Evolutionary conservation across 2,329 filamentous ascomycete species (phyloP).

Genomic region (Paraphoma sp.): DNA sequence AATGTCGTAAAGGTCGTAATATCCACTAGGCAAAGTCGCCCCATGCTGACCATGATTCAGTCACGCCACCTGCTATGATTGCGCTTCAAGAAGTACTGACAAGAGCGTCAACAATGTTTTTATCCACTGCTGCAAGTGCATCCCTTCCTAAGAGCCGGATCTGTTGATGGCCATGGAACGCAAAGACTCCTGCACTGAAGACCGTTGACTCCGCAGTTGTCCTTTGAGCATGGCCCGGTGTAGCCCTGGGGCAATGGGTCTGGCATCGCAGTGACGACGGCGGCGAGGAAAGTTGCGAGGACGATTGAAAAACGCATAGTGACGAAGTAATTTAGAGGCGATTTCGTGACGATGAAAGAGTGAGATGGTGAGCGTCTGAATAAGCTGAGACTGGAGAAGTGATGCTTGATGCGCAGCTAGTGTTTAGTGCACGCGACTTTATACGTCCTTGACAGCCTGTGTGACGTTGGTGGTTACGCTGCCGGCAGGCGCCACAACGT

Average conservation of each 20-base stretch:
- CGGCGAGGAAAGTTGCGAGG: conserved; percentile 18
- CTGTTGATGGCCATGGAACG: conserved; percentile 17
- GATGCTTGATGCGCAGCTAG: not conserved
- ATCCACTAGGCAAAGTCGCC: no score
- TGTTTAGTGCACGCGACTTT: not conserved
- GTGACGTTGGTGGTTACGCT: conserved; percentile 6
- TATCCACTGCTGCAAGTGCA: conserved; percentile 23
- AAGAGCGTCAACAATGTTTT: not conserved
- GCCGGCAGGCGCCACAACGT: conserved; percentile 3
- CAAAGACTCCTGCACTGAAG: conserved; percentile 13
- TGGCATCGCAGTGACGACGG: conserved; percentile 25
- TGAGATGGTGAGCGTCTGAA: no score
- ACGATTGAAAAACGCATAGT: conserved; percentile 22
- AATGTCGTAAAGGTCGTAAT: no score
- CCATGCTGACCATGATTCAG: no score
- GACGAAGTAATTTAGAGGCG: not conserved
- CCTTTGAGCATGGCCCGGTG: conserved; percentile 18
- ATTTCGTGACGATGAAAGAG: no score
- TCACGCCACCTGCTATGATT: no score
- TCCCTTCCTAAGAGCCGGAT: conserved; percentile 16
- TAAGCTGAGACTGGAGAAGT: not conserved
- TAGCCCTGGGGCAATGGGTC: conserved; percentile 31
- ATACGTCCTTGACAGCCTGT: conserved; percentile 2
- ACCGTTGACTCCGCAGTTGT: conserved; percentile 17
- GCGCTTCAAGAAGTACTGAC: no score